These are phyloP conservation scores for Plantago rigida DNA, from an alignment of 305 asterid species.

Conservation along the genomic window DNA sequence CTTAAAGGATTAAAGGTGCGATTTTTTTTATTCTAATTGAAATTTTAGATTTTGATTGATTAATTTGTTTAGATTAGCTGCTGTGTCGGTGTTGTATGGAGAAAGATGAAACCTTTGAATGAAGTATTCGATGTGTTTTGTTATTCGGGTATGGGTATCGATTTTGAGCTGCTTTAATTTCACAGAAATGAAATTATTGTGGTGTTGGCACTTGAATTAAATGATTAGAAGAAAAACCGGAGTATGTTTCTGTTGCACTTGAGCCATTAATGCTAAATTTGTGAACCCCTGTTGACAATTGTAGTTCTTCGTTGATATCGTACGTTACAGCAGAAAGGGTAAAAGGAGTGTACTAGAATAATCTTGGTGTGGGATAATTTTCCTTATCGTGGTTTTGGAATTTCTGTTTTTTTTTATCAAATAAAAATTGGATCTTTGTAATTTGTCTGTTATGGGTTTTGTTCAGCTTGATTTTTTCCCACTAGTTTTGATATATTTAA, in stretches of 20 bases:
- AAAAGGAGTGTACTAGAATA: not conserved
- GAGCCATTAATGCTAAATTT: slow-evolving; percentile 1
- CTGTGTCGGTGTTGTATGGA: too few relatives aligned
- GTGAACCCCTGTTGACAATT: not conserved
- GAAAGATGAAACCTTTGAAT: too few relatives aligned
- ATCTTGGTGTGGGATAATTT: not conserved
- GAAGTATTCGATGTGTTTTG: not conserved
- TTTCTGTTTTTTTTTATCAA: not conserved
- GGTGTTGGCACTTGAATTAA: not conserved
- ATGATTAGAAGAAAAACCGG: not conserved
- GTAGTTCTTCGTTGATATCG: not conserved
- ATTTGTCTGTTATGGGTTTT: not conserved
- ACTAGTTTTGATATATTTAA: not conserved
- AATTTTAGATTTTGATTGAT: too few relatives aligned
- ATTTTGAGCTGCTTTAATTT: not conserved
- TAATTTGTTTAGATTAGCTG: too few relatives aligned
- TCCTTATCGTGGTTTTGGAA: not conserved
- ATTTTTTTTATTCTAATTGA: too few relatives aligned
- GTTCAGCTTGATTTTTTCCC: not conserved
- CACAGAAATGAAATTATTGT: not conserved
- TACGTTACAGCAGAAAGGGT: not conserved
- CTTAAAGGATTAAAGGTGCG: too few relatives aligned
- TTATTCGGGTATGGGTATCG: too few relatives aligned
- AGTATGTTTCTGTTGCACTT: not conserved
- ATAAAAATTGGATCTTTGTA: not conserved